Evolutionary conservation across 495 filamentous ascomycete genomes (phyloP).

Genomic region (Cercophora samala): DNA sequence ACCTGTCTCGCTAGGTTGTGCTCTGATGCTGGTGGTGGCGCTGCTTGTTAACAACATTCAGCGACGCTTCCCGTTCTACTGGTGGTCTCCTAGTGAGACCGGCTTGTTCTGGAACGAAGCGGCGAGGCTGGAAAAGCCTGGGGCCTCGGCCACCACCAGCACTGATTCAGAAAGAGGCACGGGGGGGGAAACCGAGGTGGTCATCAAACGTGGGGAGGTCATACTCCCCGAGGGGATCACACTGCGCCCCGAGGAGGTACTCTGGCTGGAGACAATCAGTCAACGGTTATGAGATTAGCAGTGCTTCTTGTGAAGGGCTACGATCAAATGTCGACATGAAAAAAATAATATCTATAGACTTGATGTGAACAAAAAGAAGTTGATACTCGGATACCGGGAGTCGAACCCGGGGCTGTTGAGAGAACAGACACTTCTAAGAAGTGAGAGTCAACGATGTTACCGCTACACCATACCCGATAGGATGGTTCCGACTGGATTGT

Average conservation of each 20-base stretch:
- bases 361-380: constrained; percentile 2
- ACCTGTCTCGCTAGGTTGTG: constrained; percentile 61
- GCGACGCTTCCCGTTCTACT: constrained; percentile 73
- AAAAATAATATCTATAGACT: neutral
- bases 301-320: no score
- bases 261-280: constrained; percentile 22
- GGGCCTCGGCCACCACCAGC: neutral
- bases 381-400: constrained; percentile 10
- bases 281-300: constrained; percentile 14
- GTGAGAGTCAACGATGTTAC: constrained; percentile 13
- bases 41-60: constrained; percentile 74
- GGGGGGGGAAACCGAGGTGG: constrained; percentile 22
- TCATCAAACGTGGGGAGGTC: constrained; percentile 18
- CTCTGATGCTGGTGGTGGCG: constrained; percentile 63
- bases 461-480: constrained; percentile 12
- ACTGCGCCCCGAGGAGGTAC: constrained; percentile 22
- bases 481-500: neutral
- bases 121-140: constrained; percentile 6
- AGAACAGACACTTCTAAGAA: constrained; percentile 1
- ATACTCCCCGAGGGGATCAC: constrained; percentile 22
- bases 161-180: constrained; percentile 1
- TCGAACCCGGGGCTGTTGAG: constrained; percentile 12
- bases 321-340: neutral
- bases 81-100: constrained; percentile 59
- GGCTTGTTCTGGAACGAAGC: constrained; percentile 30